These are phyloP conservation scores for Sclerospora graminicola DNA, from an alignment of 352 stramenopile genomes.

Conservation along the genomic window DNA sequence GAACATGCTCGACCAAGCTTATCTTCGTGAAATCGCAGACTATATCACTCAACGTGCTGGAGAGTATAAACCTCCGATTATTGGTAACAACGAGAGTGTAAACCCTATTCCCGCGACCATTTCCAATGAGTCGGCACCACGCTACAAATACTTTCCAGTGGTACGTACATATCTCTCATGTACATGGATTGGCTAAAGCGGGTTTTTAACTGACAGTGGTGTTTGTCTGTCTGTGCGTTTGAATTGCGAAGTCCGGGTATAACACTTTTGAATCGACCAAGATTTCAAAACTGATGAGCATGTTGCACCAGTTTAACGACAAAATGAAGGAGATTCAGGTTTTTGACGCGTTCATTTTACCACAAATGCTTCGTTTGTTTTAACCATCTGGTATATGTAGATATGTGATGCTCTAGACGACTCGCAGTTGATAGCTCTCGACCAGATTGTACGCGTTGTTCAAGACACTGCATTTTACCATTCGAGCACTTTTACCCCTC, in stretches of 20 bases:
- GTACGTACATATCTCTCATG: constrained; percentile 13
- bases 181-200: too few relatives aligned
- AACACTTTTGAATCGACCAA: constrained; percentile 90
- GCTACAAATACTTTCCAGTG: constrained; percentile 65
- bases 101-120: constrained; percentile 16
- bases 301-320: constrained; percentile 86
- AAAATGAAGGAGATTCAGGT: constrained; percentile 42
- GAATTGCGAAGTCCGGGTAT: constrained; percentile 53
- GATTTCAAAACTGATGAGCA: constrained; percentile 87
- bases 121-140: not conserved
- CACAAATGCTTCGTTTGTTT: too few relatives aligned
- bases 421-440: constrained; percentile 45
- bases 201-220: too few relatives aligned
- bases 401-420: constrained; percentile 18
- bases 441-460: constrained; percentile 49
- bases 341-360: too few relatives aligned
- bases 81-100: constrained; percentile 29
- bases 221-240: too few relatives aligned
- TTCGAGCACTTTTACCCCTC: constrained; percentile 66
- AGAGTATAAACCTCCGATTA: constrained; percentile 58
- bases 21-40: constrained; percentile 92
- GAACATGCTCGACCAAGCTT: constrained; percentile 89
- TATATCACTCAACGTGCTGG: constrained; percentile 92
- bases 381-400: too few relatives aligned
- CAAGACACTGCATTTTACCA: constrained; percentile 88